These are phyloP conservation scores for Barnettozyma populi DNA, from an alignment of 805 yeast species.

Conservation along the genomic window DNA sequence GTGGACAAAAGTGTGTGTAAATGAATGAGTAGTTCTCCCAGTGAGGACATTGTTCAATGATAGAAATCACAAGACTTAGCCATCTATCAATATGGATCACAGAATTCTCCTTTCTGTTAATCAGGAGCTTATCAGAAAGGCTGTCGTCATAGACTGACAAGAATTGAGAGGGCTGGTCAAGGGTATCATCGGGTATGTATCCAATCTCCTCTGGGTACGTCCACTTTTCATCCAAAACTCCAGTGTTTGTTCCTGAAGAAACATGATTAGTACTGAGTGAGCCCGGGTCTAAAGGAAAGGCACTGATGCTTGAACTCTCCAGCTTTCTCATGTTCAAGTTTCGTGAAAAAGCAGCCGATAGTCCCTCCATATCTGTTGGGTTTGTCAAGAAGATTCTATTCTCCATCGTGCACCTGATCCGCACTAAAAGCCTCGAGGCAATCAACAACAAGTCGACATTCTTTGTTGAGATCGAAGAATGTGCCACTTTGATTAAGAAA, in stretches of 20 bases:
- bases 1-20: slow-evolving; percentile 67
- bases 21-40: slow-evolving; percentile 71
- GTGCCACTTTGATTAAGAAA: slow-evolving; percentile 28
- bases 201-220: slow-evolving; percentile 51
- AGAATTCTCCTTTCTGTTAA: slow-evolving; percentile 20
- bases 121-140: slow-evolving; percentile 12
- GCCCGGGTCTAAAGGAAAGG: slow-evolving; percentile 10
- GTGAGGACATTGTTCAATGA: slow-evolving; percentile 47
- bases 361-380: slow-evolving; percentile 60
- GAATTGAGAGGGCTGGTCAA: slow-evolving; percentile 34
- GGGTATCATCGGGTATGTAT: slow-evolving; percentile 41
- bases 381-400: slow-evolving; percentile 42
- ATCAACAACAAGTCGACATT: slow-evolving; percentile 38
- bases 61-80: slow-evolving; percentile 43
- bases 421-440: slow-evolving; percentile 44
- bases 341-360: slow-evolving; percentile 55
- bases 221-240: slow-evolving; percentile 39
- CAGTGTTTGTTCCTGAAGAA: not conserved
- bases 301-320: not conserved
- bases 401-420: slow-evolving; percentile 46
- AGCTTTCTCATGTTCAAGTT: slow-evolving; percentile 29
- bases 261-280: slow-evolving; percentile 9
- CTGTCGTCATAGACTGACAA: slow-evolving; percentile 7
- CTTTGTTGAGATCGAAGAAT: slow-evolving; percentile 31
- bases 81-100: slow-evolving; percentile 44